These are phyloP conservation scores for Apiospora pterosperma DNA, from an alignment of 2,329 filamentous ascomycete species.

Conservation along the genomic window DNA sequence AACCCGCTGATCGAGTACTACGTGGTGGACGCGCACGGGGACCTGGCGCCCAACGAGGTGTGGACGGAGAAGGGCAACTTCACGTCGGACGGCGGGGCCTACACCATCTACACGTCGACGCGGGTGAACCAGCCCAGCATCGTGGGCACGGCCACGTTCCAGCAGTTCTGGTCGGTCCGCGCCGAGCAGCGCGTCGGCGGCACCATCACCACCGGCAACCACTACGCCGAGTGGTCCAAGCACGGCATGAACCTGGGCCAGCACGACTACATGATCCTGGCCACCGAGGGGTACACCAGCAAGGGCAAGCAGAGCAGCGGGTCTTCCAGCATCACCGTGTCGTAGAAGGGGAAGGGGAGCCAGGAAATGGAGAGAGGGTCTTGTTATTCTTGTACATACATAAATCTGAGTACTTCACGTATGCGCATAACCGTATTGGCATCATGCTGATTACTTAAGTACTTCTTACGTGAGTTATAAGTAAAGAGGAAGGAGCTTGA, in stretches of 20 bases:
- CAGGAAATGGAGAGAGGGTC: not conserved
- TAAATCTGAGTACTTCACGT: too few species aligned
- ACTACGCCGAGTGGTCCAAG: conserved; percentile 46
- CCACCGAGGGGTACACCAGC: conserved; percentile 43
- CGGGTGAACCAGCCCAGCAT: conserved; percentile 51
- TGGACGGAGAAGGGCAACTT: conserved; percentile 47
- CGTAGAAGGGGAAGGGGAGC: not conserved
- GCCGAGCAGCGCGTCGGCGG: conserved; percentile 27
- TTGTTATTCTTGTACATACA: too few species aligned
- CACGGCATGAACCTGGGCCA: conserved; percentile 40
- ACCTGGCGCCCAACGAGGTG: conserved; percentile 44
- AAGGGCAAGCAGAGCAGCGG: conserved; percentile 23
- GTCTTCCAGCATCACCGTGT: conserved; percentile 34
- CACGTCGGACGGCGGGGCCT: conserved; percentile 47
- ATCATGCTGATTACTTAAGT: too few species aligned
- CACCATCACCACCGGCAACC: conserved; percentile 41
- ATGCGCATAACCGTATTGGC: too few species aligned
- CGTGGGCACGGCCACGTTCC: conserved; percentile 50
- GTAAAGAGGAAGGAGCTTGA: not conserved
- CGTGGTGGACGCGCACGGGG: conserved; percentile 50
- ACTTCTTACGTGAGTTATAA: too few species aligned
- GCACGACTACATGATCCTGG: conserved; percentile 46
- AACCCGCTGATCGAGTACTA: conserved; percentile 37
- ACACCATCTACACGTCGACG: conserved; percentile 47
- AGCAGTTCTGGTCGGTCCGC: conserved; percentile 42